A percentile compares a stretch with the other conserved stretches of the same genome.
phyloP scores from a whole-genome alignment of 805 yeast genomes.

The Ogataea trehalophila region DNA sequence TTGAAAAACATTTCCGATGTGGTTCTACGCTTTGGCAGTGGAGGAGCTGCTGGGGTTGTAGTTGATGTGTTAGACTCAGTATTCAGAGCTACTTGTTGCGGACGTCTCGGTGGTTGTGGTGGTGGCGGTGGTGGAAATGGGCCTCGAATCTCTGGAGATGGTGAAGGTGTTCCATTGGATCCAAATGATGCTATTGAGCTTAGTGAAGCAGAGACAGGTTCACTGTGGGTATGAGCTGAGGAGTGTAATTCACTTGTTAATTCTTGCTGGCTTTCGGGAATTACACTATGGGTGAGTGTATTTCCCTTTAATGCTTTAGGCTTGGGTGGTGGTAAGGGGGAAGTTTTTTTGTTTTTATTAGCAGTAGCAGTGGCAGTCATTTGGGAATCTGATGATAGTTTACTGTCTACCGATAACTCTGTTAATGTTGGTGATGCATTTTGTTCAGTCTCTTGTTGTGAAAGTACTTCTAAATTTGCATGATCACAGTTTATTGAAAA shows the following conservation, averaged over 20 bases:
- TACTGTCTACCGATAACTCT: neutral
- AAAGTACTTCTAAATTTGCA: slow-evolving; percentile 1
- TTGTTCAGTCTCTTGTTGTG: slow-evolving; percentile 2
- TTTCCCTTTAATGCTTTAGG: slow-evolving; percentile 38
- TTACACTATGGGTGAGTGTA: slow-evolving; percentile 5
- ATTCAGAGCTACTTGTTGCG: too few relatives aligned
- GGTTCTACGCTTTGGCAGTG: neutral
- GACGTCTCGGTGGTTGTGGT: slow-evolving; percentile 15
- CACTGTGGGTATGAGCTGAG: neutral
- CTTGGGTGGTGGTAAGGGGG: slow-evolving; percentile 45
- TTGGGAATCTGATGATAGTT: slow-evolving; percentile 3
- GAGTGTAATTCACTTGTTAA: neutral
- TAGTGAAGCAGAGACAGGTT: slow-evolving; percentile 18
- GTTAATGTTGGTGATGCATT: slow-evolving; percentile 12
- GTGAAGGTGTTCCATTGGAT: slow-evolving; percentile 14
- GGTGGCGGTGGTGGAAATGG: slow-evolving; percentile 15
- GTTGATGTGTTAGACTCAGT: neutral
- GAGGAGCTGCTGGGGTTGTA: neutral
- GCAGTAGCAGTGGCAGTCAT: slow-evolving; percentile 1
- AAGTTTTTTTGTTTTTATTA: slow-evolving; percentile 5
- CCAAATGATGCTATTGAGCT: neutral
- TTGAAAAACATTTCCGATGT: slow-evolving; percentile 1
- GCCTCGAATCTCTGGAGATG: slow-evolving; percentile 1
- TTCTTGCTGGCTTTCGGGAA: neutral
- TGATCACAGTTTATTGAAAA: neutral